Evolutionary conservation across 768 basidiomycete genomes (phyloP).

Genomic region (Pisolithus tinctorius): DNA sequence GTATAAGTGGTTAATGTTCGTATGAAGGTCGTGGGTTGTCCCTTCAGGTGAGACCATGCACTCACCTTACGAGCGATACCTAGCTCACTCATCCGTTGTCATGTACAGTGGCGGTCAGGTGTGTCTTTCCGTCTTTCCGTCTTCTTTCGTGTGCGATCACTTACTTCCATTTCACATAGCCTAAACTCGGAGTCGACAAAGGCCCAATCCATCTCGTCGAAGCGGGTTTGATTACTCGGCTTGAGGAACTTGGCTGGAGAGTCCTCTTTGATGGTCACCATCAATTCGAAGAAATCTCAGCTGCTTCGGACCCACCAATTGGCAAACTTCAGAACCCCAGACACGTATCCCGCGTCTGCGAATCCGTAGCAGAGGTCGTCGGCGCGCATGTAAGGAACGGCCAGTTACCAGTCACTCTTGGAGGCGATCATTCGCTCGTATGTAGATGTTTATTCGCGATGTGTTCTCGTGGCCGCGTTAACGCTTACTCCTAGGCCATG

Average conservation of each 20-base stretch:
- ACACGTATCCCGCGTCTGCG: constrained; percentile 74
- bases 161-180: constrained; percentile 34
- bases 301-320: constrained; percentile 55
- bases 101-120: constrained; percentile 26
- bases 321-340: constrained; percentile 89
- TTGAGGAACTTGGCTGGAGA: constrained; percentile 76
- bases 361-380: constrained; percentile 76
- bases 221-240: constrained; percentile 75
- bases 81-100: constrained; percentile 8
- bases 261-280: constrained; percentile 89
- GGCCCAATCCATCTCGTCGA: constrained; percentile 86
- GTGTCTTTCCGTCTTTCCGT: constrained; percentile 6
- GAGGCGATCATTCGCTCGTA: constrained; percentile 94
- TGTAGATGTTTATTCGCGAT: constrained; percentile 19
- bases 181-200: constrained; percentile 74
- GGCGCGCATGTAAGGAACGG: constrained; percentile 70
- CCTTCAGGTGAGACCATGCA: constrained; percentile 68
- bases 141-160: constrained; percentile 3
- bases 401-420: constrained; percentile 81
- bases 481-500: constrained; percentile 52
- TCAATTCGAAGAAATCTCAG: constrained; percentile 71
- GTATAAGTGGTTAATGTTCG: constrained; percentile 6
- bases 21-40: constrained; percentile 83
- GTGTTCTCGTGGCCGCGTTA: constrained; percentile 2
- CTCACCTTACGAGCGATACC: neutral